Percentiles rank a stretch among this genome's conserved stretches.
Evolutionary conservation across 805 yeast species (phyloP).

Genomic region (Schwanniomyces vanrijiae): DNA sequence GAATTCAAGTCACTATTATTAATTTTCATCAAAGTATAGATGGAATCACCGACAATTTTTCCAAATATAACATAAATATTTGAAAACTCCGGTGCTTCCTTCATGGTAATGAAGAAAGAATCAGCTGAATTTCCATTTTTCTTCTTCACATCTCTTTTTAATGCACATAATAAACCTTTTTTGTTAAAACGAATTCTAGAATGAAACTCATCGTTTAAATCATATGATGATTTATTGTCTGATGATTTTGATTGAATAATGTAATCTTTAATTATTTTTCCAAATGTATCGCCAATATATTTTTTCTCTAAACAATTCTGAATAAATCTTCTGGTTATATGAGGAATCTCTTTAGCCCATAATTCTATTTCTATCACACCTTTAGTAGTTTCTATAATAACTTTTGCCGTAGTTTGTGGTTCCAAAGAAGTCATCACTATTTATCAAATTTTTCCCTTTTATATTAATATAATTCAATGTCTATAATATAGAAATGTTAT

Average conservation of each 20-base stretch:
- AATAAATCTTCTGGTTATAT: constrained; percentile 47
- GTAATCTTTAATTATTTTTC: constrained; percentile 32
- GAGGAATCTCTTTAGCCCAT: constrained; percentile 70
- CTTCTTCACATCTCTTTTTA: constrained; percentile 27
- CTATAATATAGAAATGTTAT: background rate
- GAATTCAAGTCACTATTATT: constrained; percentile 45
- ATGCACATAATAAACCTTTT: constrained; percentile 58
- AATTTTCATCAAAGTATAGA: constrained; percentile 52
- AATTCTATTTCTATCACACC: constrained; percentile 62
- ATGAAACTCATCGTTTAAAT: constrained; percentile 45
- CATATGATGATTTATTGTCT: constrained; percentile 4
- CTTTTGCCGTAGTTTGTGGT: constrained; percentile 61
- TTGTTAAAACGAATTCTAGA: constrained; percentile 49
- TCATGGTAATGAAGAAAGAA: constrained; percentile 47
- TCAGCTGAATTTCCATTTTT: constrained; percentile 21
- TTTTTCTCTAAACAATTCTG: constrained; percentile 44
- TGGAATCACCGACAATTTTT: constrained; percentile 53
- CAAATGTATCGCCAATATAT: constrained; percentile 44
- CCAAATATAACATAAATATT: constrained; percentile 52
- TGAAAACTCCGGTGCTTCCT: constrained; percentile 44
- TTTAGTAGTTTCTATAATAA: constrained; percentile 53
- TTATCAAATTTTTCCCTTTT: background rate
- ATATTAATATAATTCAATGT: background rate
- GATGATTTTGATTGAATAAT: constrained; percentile 10
- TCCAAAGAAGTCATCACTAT: constrained; percentile 25